Evolutionary conservation across 306 rosid species (phyloP), one percentile per base, ranked within the genome.

Genomic region (Delonix regia): DNA sequence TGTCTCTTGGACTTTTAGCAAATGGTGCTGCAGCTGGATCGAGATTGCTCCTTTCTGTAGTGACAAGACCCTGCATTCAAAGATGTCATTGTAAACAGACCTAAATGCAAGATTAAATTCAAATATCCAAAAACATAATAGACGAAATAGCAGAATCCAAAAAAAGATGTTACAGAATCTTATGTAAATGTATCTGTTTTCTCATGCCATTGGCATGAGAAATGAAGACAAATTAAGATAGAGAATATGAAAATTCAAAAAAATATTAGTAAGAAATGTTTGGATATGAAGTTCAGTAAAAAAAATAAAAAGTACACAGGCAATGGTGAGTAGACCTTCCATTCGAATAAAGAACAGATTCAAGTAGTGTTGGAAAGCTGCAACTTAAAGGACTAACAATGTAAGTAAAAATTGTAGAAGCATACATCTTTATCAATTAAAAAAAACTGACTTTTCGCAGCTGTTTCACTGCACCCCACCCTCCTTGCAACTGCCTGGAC

Each of bases 1-100:
- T 55, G 42, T 86, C 91, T 55, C 83, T 83, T 30, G 90, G 87
- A 67, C 87, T 87, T 86, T 88, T 93, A 77, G 99, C 98, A 88
- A 96, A 96, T 48, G 98, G 93, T 59, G 94, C 91, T 57, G 97
- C 99, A 38, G 92, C 90, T 6, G 96, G 91, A 86, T 90, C 98
- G 71, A 93, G 85, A 78, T 80, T 84, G 63, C 67, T 88, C 88
- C 99, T 91, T 74, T 90, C 94, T 70, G 86, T 90, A 33, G 99
- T 96, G 82, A 96, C 82, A 48, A 96, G 97, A 78, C 99, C 99
- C 99, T 96, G 90, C 85, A 88, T 68, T 64, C 25, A 74, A 67
- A 71, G 73, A 66, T 78, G 71, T 45, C 41, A 18, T 53, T 55
- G n/a, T 28, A 51, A 62, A 69, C 73, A 85, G 44, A 48, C 24